Base-by-base conservation (phyloP, 2,329 filamentous ascomycete genomes). In the Daldinia eschscholtzii region DNA sequence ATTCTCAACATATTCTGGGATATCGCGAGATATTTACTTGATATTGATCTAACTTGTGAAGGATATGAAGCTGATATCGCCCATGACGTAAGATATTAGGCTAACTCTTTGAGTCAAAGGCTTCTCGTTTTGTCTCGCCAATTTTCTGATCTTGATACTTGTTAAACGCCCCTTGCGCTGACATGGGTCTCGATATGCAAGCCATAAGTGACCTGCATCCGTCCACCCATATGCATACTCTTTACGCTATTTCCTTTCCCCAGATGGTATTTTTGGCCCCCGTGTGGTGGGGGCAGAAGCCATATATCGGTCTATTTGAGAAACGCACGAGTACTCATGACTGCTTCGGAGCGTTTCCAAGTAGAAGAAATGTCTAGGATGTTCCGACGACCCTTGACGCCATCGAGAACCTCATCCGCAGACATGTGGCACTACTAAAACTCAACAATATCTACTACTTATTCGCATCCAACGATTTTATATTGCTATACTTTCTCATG, bases 341-440 rank as follows among this genome's bases (percentile, higher is more conserved):
- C 37, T 70, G 63, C 64, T 56, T 62, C 62, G 64, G 42, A 13
- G 41, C 33, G 64, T 64, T 66, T 68, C 62, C 53, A 41, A 68
- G 37, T 57, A 20, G 41, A 23, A 41, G 44, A 55, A 59, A 58
- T 58, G 69, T 64, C 58, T 71, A 57, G 57, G 41, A n/a, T 30
- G 26, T 46, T 50, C 59, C 60, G 56, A 60, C 18, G 15, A 65
- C 55, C 64, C 63, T 46, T 52, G 56, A 48, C 30, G 23, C 52
- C 53, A 59, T 63, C 9, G 46, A 33, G 15, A 30, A 52, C 58
- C 53, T 37, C 59, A 57, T 57, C 61, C 61, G 41, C 39, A 56
- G 56, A 20, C 53, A 55, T 42, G 56, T 56, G 48, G 41, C 46
- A 50, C 59, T 52, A 58, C 60, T 57, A 57, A 66, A 68, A 68